Percentiles rank a stretch among this genome's conserved stretches.
Conservation (phyloP, 2,329 filamentous ascomycete species). For the Emmonsia crescens region DNA sequence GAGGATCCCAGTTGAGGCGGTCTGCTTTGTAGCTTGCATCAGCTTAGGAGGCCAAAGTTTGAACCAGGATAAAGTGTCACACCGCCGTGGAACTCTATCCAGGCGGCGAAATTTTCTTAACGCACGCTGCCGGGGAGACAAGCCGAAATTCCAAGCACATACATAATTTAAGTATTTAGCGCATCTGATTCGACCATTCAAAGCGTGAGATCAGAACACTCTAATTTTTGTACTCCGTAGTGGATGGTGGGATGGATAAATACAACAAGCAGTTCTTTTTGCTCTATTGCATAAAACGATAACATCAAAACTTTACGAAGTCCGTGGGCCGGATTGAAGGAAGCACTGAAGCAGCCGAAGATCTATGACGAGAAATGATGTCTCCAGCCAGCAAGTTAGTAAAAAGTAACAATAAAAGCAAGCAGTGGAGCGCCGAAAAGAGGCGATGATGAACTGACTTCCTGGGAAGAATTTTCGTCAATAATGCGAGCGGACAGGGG, state of each 20-base stretch:
- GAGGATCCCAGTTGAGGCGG: neutral
- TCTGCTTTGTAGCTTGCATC: neutral
- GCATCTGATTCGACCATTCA: neutral
- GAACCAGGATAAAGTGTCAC: neutral
- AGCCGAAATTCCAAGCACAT: neutral
- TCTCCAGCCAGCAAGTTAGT: neutral
- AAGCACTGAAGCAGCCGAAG: neutral
- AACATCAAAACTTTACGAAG: neutral
- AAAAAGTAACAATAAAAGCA: neutral
- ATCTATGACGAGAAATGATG: constrained; percentile 4
- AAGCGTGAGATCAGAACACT: neutral
- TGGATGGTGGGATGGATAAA: neutral
- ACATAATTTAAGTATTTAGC: neutral
- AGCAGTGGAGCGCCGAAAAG: neutral
- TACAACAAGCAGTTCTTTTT: neutral
- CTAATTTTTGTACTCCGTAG: no score
- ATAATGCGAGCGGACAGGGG: neutral
- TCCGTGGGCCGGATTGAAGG: constrained; percentile 1
- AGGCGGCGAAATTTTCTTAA: constrained; percentile 3
- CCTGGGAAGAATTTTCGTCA: neutral
- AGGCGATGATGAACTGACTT: neutral
- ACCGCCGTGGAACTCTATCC: constrained; percentile 2
- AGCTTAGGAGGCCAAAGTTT: neutral
- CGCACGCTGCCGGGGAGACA: neutral
- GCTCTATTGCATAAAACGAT: neutral